A percentile compares a stretch with the other conserved stretches of the same genome.
Conservation (phyloP, 202 grass and related monocot species). For the Miscanthus sacchariflorus region DNA sequence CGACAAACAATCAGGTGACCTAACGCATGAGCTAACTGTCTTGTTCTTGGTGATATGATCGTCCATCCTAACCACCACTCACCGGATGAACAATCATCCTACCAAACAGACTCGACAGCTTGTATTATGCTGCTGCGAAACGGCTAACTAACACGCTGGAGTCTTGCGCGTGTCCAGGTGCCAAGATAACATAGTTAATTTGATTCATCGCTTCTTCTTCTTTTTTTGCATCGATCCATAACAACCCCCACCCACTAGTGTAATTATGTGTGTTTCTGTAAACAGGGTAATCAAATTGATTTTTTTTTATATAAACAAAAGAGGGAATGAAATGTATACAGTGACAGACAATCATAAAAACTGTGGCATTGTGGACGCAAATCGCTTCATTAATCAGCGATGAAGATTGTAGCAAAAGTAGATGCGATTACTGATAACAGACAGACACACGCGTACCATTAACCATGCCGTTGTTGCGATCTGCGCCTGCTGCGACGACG, state of each 20-base stretch:
- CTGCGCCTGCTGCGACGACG: background rate
- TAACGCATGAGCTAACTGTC: background rate
- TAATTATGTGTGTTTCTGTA: background rate
- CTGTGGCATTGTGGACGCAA: background rate
- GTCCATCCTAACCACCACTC: background rate
- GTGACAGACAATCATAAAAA: background rate
- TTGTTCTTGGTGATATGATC: background rate
- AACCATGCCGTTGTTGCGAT: background rate
- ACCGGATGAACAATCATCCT: background rate
- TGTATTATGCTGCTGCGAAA: background rate
- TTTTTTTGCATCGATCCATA: background rate
- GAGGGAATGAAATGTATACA: background rate
- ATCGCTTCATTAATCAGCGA: background rate
- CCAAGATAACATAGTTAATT: constrained; percentile 28
- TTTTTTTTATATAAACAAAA: background rate
- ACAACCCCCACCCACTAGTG: background rate
- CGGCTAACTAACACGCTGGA: background rate
- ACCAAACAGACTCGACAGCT: background rate
- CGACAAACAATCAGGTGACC: background rate
- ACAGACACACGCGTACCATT: constrained; percentile 10
- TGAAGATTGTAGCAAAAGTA: background rate
- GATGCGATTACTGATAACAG: background rate
- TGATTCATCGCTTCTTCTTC: background rate
- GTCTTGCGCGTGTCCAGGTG: background rate
- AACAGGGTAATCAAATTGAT: background rate